phyloP scores from a whole-genome alignment of 2,329 filamentous ascomycete species.

The Arthroderma sp. region DNA sequence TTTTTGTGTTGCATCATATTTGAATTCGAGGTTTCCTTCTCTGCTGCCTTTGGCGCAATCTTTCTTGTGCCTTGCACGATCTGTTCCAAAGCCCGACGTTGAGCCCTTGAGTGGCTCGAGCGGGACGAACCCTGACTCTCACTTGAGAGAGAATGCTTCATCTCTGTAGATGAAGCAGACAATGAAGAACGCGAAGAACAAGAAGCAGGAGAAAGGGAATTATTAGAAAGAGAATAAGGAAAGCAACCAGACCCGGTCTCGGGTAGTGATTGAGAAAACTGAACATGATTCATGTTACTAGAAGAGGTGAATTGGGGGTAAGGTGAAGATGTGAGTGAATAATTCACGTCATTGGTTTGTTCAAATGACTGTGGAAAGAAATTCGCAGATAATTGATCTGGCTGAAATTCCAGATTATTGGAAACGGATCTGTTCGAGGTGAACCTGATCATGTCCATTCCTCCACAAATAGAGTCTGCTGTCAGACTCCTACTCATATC shows the following conservation, averaged over 20 bases:
- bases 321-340: constrained; percentile 15
- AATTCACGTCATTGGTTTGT: constrained; percentile 18
- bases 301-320: constrained; percentile 13
- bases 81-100: constrained; percentile 37
- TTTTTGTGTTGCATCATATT: constrained; percentile 33
- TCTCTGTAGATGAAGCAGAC: constrained; percentile 33
- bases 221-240: constrained; percentile 15
- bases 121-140: constrained; percentile 33
- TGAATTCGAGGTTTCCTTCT: constrained; percentile 20
- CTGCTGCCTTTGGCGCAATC: constrained; percentile 36
- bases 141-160: constrained; percentile 38
- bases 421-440: constrained; percentile 25
- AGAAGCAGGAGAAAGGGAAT: constrained; percentile 20
- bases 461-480: constrained; percentile 32
- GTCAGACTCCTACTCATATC: constrained; percentile 35
- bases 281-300: constrained; percentile 19
- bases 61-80: constrained; percentile 35
- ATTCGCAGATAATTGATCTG: constrained; percentile 16
- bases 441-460: constrained; percentile 33
- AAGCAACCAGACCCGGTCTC: constrained; percentile 21
- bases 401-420: constrained; percentile 11
- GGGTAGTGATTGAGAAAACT: constrained; percentile 18
- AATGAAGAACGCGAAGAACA: constrained; percentile 18
- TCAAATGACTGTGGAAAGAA: constrained; percentile 17
- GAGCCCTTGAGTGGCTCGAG: constrained; percentile 32